Base-by-base conservation (phyloP, 2,329 filamentous ascomycete genomes). In the Alternaria angustiovoidea region DNA sequence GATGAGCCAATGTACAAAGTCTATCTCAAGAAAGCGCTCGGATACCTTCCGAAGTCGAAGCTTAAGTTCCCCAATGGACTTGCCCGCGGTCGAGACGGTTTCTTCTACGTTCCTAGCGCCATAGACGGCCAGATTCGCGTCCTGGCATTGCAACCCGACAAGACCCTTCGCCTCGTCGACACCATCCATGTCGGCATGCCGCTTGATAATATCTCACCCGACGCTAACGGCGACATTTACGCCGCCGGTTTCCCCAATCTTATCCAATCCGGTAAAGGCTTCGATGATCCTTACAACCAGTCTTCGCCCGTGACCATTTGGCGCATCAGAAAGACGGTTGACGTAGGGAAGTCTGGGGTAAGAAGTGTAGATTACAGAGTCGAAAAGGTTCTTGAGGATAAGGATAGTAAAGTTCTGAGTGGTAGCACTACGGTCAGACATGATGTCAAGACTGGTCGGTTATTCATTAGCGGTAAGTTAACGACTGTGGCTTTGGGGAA, bases 1-100 rank as follows among this genome's bases (percentile, higher is more conserved):
- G 47, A 47, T 7, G 49, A 59, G 6, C 55, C 59, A 9, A 36
- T 48, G 6, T 64, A 63, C 43, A 58, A 57, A 3, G 7, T 43
- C 7, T 55, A 60, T 39, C 48, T 68, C 2, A 41, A 62, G 5
- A 36, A 42, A 8, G 48, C 57, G 0, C 51, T 56, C 7, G 36
- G 41, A 2, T 28, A 62, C 16, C 42, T 69, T 14, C 65, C 68
- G 5, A 59, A 64, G n/a, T 36, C 62, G 6, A 67, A 62, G 16
- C 66, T 76, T 53, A 76, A 70, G 42, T 73, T 75, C 46, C 69
- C 73, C 5, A 76, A 76, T 34, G 72, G 73, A 4, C 59, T 76
- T 1, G 58, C 69, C 1, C 63, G 52, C 20, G 72, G 70, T 12
- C 34, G 51, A 28, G 70, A 74, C 47, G 66, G 62, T 2, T 64